Evolutionary conservation across 2,329 filamentous ascomycete species (phyloP).

Genomic region (Trichophyton schoenleinii): DNA sequence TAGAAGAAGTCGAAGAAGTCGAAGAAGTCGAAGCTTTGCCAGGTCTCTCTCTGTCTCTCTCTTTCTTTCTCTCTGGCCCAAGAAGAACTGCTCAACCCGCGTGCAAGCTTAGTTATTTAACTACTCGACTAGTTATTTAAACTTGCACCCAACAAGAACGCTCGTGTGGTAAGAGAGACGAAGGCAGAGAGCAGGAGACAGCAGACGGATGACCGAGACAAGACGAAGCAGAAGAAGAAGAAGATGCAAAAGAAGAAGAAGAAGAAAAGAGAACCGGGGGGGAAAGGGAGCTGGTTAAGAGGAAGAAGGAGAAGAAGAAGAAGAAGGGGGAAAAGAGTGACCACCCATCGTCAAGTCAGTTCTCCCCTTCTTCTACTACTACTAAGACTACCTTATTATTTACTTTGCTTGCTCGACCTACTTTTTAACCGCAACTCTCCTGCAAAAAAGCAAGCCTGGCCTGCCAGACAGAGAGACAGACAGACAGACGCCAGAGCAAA

Average conservation of each 20-base stretch:
- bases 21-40: too few relatives aligned
- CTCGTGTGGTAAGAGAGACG: too few relatives aligned
- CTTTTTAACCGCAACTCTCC: background rate
- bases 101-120: too few relatives aligned
- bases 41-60: too few relatives aligned
- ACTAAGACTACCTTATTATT: too few relatives aligned
- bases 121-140: too few relatives aligned
- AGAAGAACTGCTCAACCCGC: too few relatives aligned
- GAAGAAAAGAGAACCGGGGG: background rate
- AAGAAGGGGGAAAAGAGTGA: background rate
- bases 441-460: background rate
- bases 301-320: slow-evolving; percentile 7
- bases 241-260: slow-evolving; percentile 13
- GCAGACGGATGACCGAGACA: too few relatives aligned
- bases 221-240: background rate
- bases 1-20: too few relatives aligned
- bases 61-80: too few relatives aligned
- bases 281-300: background rate
- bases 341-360: background rate
- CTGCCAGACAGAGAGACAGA: background rate
- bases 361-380: background rate
- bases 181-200: too few relatives aligned
- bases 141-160: too few relatives aligned
- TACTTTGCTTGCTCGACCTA: background rate
- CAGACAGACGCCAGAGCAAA: background rate